Evolutionary conservation across 139 green algal species (phyloP).

Genomic region (Spirogloea muscicola): DNA sequence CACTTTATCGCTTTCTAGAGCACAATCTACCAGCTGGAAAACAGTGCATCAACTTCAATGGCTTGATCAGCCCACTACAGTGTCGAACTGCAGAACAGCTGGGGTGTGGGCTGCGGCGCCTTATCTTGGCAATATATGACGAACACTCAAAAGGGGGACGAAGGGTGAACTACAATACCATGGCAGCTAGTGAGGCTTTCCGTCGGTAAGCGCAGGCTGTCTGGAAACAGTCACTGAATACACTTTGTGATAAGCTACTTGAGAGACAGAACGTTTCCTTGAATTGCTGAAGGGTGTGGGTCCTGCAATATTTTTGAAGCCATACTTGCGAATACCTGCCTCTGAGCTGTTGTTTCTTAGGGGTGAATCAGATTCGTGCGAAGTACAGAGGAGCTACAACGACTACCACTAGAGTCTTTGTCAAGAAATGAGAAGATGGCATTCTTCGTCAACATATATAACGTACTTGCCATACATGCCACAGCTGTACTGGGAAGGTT

Average conservation of each 20-base stretch:
- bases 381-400: not conserved
- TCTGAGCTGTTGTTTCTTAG: no score
- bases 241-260: no score
- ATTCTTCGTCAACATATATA: constrained; percentile 94
- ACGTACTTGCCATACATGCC: constrained; percentile 78
- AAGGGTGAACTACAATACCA: constrained; percentile 7
- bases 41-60: constrained; percentile 5
- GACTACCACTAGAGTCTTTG: constrained; percentile 55
- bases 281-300: no score
- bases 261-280: no score
- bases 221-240: no score
- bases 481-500: constrained; percentile 42
- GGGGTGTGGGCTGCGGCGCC: not conserved
- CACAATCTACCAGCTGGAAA: not conserved
- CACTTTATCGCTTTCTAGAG: constrained; percentile 23
- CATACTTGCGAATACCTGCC: no score
- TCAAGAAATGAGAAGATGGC: constrained; percentile 60
- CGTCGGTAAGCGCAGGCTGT: not conserved
- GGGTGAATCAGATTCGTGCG: not conserved
- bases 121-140: constrained; percentile 29
- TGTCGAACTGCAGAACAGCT: not conserved
- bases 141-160: constrained; percentile 1
- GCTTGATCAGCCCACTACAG: not conserved
- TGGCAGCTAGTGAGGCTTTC: constrained; percentile 9
- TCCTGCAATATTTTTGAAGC: no score